Conservation (phyloP, 306 rosid species). For the Begonia fuchsioides region DNA sequence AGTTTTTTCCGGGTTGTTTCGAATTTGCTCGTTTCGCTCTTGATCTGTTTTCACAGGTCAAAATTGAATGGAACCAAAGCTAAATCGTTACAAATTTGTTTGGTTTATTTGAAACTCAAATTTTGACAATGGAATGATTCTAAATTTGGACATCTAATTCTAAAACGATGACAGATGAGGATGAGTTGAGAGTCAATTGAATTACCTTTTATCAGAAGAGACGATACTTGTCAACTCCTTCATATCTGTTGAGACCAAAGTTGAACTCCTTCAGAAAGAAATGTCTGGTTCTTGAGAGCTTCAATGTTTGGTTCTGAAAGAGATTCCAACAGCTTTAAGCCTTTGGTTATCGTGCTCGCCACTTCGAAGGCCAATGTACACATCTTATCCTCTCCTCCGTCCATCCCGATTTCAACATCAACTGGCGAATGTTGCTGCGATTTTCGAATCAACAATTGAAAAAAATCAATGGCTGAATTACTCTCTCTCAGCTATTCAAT, state of each 20-base stretch:
- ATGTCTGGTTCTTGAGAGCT: constrained; percentile 43
- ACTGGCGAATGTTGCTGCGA: not conserved
- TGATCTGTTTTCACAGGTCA: too few relatives aligned
- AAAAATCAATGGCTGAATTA: not conserved
- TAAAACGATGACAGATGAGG: too few relatives aligned
- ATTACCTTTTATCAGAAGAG: constrained; percentile 68
- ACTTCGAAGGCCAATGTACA: constrained; percentile 75
- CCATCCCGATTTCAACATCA: constrained; percentile 12
- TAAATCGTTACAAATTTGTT: too few relatives aligned
- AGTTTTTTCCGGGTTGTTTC: too few relatives aligned
- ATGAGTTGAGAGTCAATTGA: constrained; percentile 2
- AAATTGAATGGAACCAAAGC: too few relatives aligned
- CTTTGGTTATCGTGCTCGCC: constrained; percentile 74
- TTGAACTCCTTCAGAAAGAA: constrained; percentile 45
- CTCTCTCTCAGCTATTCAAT: too few relatives aligned
- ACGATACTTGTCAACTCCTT: constrained; percentile 53
- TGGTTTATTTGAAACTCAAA: too few relatives aligned
- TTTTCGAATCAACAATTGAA: constrained; percentile 13
- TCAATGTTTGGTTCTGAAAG: constrained; percentile 53
- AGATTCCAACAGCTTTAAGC: constrained; percentile 42
- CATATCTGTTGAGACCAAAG: constrained; percentile 54
- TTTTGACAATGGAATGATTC: too few relatives aligned
- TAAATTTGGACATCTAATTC: too few relatives aligned
- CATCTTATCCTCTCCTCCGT: constrained; percentile 37
- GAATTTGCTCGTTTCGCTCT: too few relatives aligned